Percentiles rank a stretch among this genome's conserved stretches.
These are phyloP conservation scores for Aleurites moluccanus DNA, from an alignment of 441 rosid species.

Conservation along the genomic window DNA sequence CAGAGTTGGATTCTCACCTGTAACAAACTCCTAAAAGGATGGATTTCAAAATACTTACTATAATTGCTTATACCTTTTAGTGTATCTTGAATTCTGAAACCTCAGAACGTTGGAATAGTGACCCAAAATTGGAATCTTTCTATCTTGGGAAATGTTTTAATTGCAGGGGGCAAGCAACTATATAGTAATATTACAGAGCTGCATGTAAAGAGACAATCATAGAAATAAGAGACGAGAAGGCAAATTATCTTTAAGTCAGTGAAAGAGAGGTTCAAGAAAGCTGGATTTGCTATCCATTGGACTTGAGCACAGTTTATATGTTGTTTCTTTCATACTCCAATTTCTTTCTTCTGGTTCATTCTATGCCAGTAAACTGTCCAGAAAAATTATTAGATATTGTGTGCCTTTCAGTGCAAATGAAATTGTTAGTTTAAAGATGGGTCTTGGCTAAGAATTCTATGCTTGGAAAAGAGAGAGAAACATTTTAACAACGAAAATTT, in stretches of 20 bases:
- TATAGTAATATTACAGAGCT: background rate
- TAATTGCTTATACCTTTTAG: background rate
- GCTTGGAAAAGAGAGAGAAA: constrained; percentile 1
- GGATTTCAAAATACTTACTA: background rate
- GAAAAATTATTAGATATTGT: constrained; percentile 7
- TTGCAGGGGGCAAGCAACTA: background rate
- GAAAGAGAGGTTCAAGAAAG: background rate
- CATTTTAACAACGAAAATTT: background rate
- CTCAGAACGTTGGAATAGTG: background rate
- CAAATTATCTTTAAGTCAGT: background rate
- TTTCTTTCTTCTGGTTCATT: background rate
- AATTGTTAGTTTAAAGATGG: no score
- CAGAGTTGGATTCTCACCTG: no score
- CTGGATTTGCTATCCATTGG: background rate
- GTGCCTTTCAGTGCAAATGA: constrained; percentile 6
- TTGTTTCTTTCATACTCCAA: background rate
- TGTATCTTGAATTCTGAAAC: background rate
- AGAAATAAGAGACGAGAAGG: constrained; percentile 3
- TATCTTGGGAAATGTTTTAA: background rate
- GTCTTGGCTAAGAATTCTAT: background rate
- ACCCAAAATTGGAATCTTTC: background rate
- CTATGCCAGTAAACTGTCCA: background rate
- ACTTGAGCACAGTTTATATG: background rate
- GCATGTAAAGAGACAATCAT: no score
- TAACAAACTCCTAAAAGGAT: background rate